These are phyloP conservation scores for Isabelozyma rhagii DNA, from an alignment of 805 yeast genomes.

Conservation along the genomic window DNA sequence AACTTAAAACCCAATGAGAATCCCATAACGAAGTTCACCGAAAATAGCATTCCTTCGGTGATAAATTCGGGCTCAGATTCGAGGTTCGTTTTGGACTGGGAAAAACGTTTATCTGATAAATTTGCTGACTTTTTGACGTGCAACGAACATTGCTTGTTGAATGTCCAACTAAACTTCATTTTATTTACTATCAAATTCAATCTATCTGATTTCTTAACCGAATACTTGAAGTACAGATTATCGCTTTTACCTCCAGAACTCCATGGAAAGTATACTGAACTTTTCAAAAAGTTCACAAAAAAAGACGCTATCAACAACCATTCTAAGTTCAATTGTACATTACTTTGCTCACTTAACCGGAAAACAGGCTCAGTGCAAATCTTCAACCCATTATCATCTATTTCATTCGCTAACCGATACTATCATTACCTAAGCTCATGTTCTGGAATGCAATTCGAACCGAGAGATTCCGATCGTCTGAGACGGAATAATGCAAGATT, in stretches of 20 bases:
- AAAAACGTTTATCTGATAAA: conserved; percentile 19
- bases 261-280: conserved; percentile 2
- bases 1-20: conserved; percentile 3
- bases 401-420: neutral
- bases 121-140: conserved; percentile 22
- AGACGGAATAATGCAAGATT: neutral
- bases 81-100: conserved; percentile 27
- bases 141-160: conserved; percentile 25
- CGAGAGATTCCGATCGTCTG: neutral
- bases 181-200: conserved; percentile 33
- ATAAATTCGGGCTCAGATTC: no score
- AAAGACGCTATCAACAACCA: no score
- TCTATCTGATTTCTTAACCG: conserved; percentile 7
- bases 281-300: conserved; percentile 3
- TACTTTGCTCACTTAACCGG: conserved; percentile 35
- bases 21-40: conserved; percentile 4
- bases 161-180: conserved; percentile 35
- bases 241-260: conserved; percentile 2
- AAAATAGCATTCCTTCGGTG: conserved; percentile 3
- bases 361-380: conserved; percentile 32
- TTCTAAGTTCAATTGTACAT: conserved; percentile 6
- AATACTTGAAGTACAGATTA: conserved; percentile 15
- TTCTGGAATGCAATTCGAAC: no score
- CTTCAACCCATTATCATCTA: neutral
- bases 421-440: no score